phyloP scores from a whole-genome alignment of 2,329 filamentous ascomycete species.

The Colletotrichum simmondsii region DNA sequence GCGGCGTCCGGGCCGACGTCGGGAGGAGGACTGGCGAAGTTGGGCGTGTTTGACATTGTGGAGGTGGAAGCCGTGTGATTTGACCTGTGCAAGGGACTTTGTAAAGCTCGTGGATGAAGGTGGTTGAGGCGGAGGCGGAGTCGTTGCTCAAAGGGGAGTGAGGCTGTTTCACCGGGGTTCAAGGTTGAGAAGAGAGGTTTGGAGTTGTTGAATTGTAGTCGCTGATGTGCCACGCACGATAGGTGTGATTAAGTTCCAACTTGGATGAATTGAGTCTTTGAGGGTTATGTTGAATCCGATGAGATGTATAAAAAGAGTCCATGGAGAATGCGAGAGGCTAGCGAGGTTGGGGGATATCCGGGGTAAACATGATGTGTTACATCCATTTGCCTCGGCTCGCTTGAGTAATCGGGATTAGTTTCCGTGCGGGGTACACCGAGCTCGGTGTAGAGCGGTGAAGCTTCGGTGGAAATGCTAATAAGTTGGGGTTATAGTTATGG shows the following conservation, averaged over 20 bases:
- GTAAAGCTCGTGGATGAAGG: not conserved
- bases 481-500: not conserved
- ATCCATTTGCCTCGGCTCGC: slow-evolving; percentile 14
- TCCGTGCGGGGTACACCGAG: slow-evolving; percentile 22
- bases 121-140: not conserved
- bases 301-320: not conserved
- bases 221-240: not conserved
- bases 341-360: slow-evolving; percentile 2
- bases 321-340: not conserved
- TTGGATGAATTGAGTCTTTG: not conserved
- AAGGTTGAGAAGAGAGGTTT: not conserved
- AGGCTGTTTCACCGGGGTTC: not conserved
- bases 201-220: not conserved
- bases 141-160: not conserved
- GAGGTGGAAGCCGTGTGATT: too few species aligned
- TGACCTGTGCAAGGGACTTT: not conserved
- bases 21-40: slow-evolving; percentile 14
- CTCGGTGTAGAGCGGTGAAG: slow-evolving; percentile 4
- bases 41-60: slow-evolving; percentile 4
- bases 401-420: not conserved
- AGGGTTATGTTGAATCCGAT: not conserved
- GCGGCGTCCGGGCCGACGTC: slow-evolving; percentile 9
- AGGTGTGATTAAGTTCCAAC: not conserved
- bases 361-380: not conserved
- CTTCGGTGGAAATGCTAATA: too few species aligned